Base-by-base conservation (phyloP, 2,329 filamentous ascomycete species). In the Lojkania enalia region DNA sequence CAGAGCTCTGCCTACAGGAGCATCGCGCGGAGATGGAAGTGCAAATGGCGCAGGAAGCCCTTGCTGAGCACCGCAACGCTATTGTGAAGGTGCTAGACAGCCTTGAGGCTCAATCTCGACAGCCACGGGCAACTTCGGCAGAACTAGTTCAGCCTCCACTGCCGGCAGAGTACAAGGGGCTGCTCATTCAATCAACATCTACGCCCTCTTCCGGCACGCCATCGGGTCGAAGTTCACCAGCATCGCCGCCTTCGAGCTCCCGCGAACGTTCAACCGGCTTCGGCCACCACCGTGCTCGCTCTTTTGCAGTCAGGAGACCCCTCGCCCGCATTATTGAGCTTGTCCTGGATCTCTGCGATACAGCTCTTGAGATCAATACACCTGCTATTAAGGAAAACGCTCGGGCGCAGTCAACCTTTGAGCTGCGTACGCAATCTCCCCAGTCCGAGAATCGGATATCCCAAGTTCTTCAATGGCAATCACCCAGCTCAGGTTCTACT, bases 11-110 rank as follows among this genome's bases (percentile, higher is more conserved):
- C 64, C 77, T 96, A 43, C 91, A 97, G 66, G 94, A 99, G 67
- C 94, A 99, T 65, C 86, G 88, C 39, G 92, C 94, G 0, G 94
- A 99, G 67, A 95, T 96, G 88, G 92, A 97, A 59, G 90, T 99
- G 3, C 92, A 99, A 66, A 86, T 97, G 77, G 84, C 91, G 4
- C 94, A 99, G 63, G 94, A 99, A 64, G 90, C 83, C 51, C 76
- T 99, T 37, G 87, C 86, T 5, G 94, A 99, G 63, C 94, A 99
- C 71, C 86, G 94, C 4, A 91, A 96, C 69, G 82, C 88, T 29
- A 96, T 99, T 59, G 94, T 99, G 64, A 96, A 87, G 69, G 90
- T 99, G 6, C 79, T 99, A 9, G 95, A 99, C 72, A 89, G 88
- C 15, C 78, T 96, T 30, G 94, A 99, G 69, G 85, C 87, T 45